Percentiles rank a stretch among this genome's conserved stretches.
Conservation (phyloP, 1,284 basidiomycete species). For the Cerrena zonata region DNA sequence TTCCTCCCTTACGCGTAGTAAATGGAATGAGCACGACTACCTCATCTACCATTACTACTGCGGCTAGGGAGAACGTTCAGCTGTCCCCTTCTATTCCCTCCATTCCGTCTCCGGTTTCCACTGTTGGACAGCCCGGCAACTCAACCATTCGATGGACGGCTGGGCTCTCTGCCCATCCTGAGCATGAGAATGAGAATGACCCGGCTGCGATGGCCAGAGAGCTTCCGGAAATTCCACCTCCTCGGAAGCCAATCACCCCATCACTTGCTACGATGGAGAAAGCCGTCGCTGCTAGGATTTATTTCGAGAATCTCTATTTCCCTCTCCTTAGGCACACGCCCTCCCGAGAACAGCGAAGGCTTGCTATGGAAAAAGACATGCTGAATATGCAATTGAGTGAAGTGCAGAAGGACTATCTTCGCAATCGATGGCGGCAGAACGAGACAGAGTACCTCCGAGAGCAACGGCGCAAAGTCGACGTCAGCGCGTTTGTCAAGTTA, state of each 20-base stretch:
- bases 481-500: conserved; percentile 81
- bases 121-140: conserved; percentile 44
- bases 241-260: conserved; percentile 61
- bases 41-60: conserved; percentile 64
- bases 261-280: conserved; percentile 89
- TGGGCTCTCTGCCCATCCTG: conserved; percentile 55
- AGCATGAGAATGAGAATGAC: conserved; percentile 56
- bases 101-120: conserved; percentile 30
- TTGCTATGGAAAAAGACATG: conserved; percentile 86
- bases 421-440: conserved; percentile 76
- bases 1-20: conserved; percentile 68
- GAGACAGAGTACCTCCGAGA: conserved; percentile 88
- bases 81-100: conserved; percentile 12
- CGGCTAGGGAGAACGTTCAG: conserved; percentile 62
- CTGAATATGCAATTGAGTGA: conserved; percentile 65
- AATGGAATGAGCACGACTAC: conserved; percentile 71
- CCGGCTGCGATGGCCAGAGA: conserved; percentile 20
- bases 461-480: conserved; percentile 74
- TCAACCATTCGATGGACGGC: conserved; percentile 58
- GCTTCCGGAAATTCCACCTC: conserved; percentile 30
- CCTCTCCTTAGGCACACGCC: conserved; percentile 80
- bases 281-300: conserved; percentile 87
- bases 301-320: conserved; percentile 95
- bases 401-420: conserved; percentile 64
- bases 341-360: conserved; percentile 76